phyloP scores from a whole-genome alignment of 1,139 yeast species.

The Candida freyschussii region DNA sequence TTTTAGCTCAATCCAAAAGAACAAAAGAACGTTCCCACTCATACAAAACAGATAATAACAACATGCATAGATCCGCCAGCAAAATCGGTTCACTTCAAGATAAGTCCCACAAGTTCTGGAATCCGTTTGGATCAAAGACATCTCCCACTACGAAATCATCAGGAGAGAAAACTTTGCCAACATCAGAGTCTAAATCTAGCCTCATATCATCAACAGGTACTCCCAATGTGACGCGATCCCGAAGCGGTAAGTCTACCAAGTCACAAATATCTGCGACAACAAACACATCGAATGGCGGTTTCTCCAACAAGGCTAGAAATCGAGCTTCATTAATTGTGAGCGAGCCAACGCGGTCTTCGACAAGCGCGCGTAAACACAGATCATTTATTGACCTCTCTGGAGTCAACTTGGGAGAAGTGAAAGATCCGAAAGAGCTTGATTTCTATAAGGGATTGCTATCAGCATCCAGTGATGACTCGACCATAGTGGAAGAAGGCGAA shows the following conservation, averaged over 20 bases:
- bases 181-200: background rate
- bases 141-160: constrained; percentile 1
- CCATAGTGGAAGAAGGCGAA: constrained; percentile 7
- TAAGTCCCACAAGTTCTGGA: constrained; percentile 6
- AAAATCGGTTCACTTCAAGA: constrained; percentile 4
- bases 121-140: too few species aligned
- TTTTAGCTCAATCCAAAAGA: too few species aligned
- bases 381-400: constrained; percentile 13
- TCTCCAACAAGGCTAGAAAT: background rate
- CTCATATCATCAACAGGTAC: too few species aligned
- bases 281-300: background rate
- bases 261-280: background rate
- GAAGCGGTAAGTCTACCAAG: too few species aligned
- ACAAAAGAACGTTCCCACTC: too few species aligned
- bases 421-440: constrained; percentile 21
- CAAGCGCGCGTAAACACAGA: constrained; percentile 8
- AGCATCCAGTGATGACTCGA: constrained; percentile 1
- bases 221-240: too few species aligned
- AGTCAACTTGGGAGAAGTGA: constrained; percentile 7
- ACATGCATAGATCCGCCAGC: constrained; percentile 11
- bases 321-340: constrained; percentile 7
- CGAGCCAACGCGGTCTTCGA: constrained; percentile 1
- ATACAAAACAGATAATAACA: constrained; percentile 1
- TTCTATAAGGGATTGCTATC: constrained; percentile 15
- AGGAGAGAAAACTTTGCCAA: background rate